Conservation (phyloP, 2,329 filamentous ascomycete species). For the Cordyceps pruinosa region DNA sequence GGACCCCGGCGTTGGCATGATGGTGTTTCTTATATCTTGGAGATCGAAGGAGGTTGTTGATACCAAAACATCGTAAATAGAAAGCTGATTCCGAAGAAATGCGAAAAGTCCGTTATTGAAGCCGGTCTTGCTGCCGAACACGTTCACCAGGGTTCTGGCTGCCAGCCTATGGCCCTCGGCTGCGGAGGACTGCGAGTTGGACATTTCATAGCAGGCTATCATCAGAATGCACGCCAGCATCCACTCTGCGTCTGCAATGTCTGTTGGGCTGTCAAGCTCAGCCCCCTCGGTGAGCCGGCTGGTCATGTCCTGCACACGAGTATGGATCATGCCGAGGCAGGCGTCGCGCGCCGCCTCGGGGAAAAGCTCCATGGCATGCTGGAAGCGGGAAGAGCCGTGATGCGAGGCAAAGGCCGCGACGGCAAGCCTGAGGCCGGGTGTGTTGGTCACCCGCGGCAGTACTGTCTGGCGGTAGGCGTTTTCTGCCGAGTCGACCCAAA, state of each 20-base stretch:
- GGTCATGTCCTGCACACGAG: slow-evolving; percentile 21
- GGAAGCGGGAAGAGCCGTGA: slow-evolving; percentile 20
- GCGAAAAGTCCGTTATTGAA: slow-evolving; percentile 19
- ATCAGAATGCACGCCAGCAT: slow-evolving; percentile 24
- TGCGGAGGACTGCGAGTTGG: slow-evolving; percentile 19
- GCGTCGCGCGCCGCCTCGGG: slow-evolving; percentile 23
- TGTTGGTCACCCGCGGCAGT: slow-evolving; percentile 20
- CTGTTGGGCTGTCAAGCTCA: slow-evolving; percentile 18
- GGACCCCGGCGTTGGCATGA: slow-evolving; percentile 18
- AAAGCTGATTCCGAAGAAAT: slow-evolving; percentile 24
- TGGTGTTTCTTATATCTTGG: slow-evolving; percentile 18
- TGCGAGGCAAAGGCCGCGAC: slow-evolving; percentile 24
- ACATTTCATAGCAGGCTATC: slow-evolving; percentile 25
- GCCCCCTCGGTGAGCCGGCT: slow-evolving; percentile 17
- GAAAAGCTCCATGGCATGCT: slow-evolving; percentile 18
- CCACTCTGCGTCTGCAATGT: slow-evolving; percentile 23
- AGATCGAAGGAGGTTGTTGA: slow-evolving; percentile 23
- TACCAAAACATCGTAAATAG: slow-evolving; percentile 22
- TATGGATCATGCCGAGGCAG: slow-evolving; percentile 21
- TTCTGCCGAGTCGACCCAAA: slow-evolving; percentile 25
- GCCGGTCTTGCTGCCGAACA: slow-evolving; percentile 19
- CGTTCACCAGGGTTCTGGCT: slow-evolving; percentile 23
- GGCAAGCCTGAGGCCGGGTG: slow-evolving; percentile 23
- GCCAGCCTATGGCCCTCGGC: slow-evolving; percentile 24
- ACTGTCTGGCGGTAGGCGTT: slow-evolving; percentile 24